These are phyloP conservation scores for Triglochin maritima DNA, from an alignment of 106 monocot genomes.

Conservation along the genomic window DNA sequence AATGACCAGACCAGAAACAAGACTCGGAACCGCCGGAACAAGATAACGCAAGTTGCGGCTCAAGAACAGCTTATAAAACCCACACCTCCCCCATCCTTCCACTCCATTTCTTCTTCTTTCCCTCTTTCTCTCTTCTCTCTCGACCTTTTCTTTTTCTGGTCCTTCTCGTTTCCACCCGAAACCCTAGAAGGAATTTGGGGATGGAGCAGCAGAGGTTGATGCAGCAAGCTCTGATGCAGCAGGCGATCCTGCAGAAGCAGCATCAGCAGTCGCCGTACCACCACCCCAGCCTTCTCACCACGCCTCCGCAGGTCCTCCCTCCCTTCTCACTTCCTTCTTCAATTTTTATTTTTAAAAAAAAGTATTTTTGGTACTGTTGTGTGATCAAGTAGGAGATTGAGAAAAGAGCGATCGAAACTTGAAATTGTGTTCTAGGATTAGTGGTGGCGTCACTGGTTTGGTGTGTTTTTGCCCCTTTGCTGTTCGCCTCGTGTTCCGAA, in stretches of 20 bases:
- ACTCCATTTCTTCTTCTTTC: neutral
- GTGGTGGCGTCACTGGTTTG: too few species aligned
- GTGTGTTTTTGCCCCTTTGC: too few species aligned
- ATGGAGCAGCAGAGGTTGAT: slow-evolving; percentile 35
- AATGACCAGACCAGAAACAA: too few species aligned
- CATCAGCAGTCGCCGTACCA: slow-evolving; percentile 21
- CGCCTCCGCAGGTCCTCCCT: slow-evolving; percentile 24
- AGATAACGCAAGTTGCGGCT: too few species aligned
- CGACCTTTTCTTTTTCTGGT: neutral
- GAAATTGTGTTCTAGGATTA: too few species aligned
- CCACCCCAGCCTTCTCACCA: slow-evolving; percentile 37
- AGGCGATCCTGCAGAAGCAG: slow-evolving; percentile 38
- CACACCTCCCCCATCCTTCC: neutral
- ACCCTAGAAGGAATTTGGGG: neutral
- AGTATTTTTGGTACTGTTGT: too few species aligned
- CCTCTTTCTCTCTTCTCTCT: neutral
- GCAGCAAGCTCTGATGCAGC: slow-evolving; percentile 49
- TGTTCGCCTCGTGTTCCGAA: too few species aligned
- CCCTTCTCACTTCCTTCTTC: neutral
- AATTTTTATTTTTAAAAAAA: neutral
- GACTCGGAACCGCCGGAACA: too few species aligned
- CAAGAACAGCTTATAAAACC: too few species aligned
- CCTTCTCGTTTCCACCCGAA: neutral
- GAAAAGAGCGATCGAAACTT: too few species aligned
- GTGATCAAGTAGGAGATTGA: too few species aligned